Conservation (phyloP, 179 eudicot species). For the Silene vulgaris region DNA sequence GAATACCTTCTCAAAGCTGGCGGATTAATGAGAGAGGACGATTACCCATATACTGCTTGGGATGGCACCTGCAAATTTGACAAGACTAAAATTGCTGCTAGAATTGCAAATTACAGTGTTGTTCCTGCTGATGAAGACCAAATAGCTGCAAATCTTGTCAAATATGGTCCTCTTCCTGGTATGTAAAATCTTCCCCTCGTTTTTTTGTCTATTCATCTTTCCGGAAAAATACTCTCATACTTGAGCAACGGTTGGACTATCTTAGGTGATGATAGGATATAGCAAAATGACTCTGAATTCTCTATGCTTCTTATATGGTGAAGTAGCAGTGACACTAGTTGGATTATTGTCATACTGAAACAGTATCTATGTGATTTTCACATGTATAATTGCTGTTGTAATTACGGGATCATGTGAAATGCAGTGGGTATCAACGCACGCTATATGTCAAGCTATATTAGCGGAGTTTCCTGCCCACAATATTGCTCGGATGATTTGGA, state of each 20-base stretch:
- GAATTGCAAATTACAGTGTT: slow-evolving; percentile 74
- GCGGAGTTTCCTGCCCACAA: slow-evolving; percentile 87
- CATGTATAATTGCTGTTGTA: no score
- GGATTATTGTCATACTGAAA: no score
- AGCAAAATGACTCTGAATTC: no score
- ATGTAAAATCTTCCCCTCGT: neutral
- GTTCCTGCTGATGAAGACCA: slow-evolving; percentile 78
- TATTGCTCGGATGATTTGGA: slow-evolving; percentile 56
- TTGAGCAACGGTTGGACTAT: no score
- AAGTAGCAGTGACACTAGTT: no score
- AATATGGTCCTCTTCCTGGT: slow-evolving; percentile 91
- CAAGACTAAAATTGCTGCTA: slow-evolving; percentile 68
- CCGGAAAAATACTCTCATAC: no score
- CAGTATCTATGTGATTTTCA: neutral
- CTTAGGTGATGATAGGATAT: no score
- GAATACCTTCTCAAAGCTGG: slow-evolving; percentile 70
- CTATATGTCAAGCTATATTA: slow-evolving; percentile 68
- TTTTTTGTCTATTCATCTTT: neutral
- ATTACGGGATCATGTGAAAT: slow-evolving; percentile 9
- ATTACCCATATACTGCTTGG: slow-evolving; percentile 69
- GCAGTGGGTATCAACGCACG: slow-evolving; percentile 88
- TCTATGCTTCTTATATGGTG: no score
- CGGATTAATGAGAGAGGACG: slow-evolving; percentile 65
- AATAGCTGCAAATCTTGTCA: slow-evolving; percentile 86
- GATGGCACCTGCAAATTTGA: slow-evolving; percentile 80